A percentile compares a stretch with the other conserved stretches of the same genome.
Evolutionary conservation across 192 early-diverging fungal species (phyloP).

Genomic region (Kappamyces sp.): DNA sequence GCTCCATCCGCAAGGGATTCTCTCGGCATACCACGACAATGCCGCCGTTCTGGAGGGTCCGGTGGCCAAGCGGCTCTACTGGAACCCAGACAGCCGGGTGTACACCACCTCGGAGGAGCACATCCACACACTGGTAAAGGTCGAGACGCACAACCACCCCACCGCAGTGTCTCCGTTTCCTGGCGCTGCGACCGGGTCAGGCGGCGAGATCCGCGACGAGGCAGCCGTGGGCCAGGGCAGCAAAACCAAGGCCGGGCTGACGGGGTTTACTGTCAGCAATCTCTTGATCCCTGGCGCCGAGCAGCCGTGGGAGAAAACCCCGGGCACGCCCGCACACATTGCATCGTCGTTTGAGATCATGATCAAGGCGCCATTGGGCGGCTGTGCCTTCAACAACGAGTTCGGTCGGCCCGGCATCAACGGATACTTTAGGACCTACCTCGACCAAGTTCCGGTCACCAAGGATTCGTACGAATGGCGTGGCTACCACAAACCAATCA

Average conservation of each 20-base stretch:
- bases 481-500: conserved; percentile 99
- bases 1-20: conserved; percentile 67
- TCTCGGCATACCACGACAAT: conserved; percentile 98
- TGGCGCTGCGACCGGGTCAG: conserved; percentile 96
- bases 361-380: conserved; percentile 95
- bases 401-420: conserved; percentile 92
- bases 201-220: conserved; percentile 99
- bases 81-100: conserved; percentile 31
- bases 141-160: conserved; percentile 99
- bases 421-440: conserved; percentile 96
- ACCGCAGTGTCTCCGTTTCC: conserved; percentile 98
- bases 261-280: conserved; percentile 93
- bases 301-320: conserved; percentile 86
- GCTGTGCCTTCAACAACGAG: conserved; percentile 99
- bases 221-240: conserved; percentile 95
- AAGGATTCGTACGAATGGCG: conserved; percentile 62
- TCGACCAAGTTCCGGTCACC: conserved; percentile 31
- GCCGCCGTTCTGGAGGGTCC: conserved; percentile 89
- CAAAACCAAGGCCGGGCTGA: conserved; percentile 90
- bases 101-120: conserved; percentile 62
- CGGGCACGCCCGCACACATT: conserved; percentile 83
- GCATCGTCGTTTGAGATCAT: conserved; percentile 94
- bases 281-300: conserved; percentile 81
- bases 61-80: conserved; percentile 47
- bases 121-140: conserved; percentile 91